A percentile compares a stretch with the other conserved stretches of the same genome.
These are phyloP conservation scores for Alternaria viburni DNA, from an alignment of 2,329 filamentous ascomycete genomes.

Conservation along the genomic window DNA sequence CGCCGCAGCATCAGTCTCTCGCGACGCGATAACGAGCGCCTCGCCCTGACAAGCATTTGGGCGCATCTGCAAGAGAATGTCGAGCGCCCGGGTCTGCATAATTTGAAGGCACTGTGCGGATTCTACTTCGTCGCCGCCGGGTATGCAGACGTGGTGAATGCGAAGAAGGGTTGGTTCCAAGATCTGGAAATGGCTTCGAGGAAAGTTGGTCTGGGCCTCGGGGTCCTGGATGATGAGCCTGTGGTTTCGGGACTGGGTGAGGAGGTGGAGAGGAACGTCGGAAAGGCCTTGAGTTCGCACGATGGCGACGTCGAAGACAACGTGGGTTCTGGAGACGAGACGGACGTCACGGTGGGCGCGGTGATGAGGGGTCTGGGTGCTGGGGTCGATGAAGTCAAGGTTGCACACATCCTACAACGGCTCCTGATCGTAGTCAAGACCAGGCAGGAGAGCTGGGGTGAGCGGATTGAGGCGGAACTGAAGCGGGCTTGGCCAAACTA, in stretches of 20 bases:
- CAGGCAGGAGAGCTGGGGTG: not conserved
- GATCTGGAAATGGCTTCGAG: not conserved
- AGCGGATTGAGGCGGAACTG: not conserved
- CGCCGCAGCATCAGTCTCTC: not conserved
- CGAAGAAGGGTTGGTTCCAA: not conserved
- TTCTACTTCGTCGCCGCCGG: not conserved
- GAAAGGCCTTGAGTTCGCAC: not conserved
- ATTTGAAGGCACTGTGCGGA: not conserved
- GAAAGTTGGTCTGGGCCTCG: not conserved
- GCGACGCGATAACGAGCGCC: not conserved
- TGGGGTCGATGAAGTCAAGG: not conserved
- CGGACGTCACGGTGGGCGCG: not conserved
- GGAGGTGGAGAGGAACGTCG: not conserved
- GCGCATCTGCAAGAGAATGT: not conserved
- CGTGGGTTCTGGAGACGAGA: not conserved
- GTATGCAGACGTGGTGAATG: not conserved
- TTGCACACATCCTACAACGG: not conserved
- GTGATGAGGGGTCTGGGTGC: not conserved
- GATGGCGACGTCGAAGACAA: not conserved
- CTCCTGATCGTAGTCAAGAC: not conserved
- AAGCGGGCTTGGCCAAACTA: not conserved
- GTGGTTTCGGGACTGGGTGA: not conserved
- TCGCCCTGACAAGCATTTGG: not conserved
- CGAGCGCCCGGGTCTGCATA: not conserved
- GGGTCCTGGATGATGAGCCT: not conserved